Base-by-base conservation (phyloP, 805 yeast genomes). In the Candida anglica region DNA sequence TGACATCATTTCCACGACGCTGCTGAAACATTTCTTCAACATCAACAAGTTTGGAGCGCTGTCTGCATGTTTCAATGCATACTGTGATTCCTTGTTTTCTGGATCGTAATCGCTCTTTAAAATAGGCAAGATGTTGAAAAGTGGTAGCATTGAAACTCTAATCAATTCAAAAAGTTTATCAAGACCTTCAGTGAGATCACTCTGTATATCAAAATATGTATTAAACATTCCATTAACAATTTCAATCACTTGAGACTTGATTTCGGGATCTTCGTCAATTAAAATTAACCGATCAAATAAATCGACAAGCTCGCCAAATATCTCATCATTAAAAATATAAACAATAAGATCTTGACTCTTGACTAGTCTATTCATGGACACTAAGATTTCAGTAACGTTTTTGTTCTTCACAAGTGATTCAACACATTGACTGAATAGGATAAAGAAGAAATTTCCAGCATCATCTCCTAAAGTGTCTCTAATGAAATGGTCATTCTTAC, bases 101-200 rank as follows among this genome's bases (percentile, higher is more conserved):
- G 56, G 43, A 30, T 71, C 61, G 35, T 51, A 69, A 26, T 66
- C 71, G 19, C 68, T 71, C 36, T 73, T 70, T 26, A 81, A 60
- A 33, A 78, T 73, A 6, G 94, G 89, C 27, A 83, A 57, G 6
- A 72, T 59, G 19, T 65, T 69, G 18, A 80, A 71, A 13, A 88
- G 58, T 0, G 86, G 81, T 15, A 80, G 65, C 63, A 84, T 67
- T 13, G 76, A 73, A 5, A 88, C 71, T 41, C 96, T 69, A 32
- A 88, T 58, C 17, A 89, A 63, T 51, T 91, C 97, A 54, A 91
- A 86, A 28, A 87, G 60, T 48, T 85, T 86, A 46, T 86, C 95
- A 35, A 85, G 80, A 33, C 79, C 81, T 19, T 65, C 27, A 21
- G 33, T 30, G 58, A 19, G 52, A 44, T 70, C 71, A 24, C 66